Evolutionary conservation across 768 basidiomycete genomes (phyloP), one percentile per base, ranked within the genome.

Genomic region (Podaxis pistillaris): DNA sequence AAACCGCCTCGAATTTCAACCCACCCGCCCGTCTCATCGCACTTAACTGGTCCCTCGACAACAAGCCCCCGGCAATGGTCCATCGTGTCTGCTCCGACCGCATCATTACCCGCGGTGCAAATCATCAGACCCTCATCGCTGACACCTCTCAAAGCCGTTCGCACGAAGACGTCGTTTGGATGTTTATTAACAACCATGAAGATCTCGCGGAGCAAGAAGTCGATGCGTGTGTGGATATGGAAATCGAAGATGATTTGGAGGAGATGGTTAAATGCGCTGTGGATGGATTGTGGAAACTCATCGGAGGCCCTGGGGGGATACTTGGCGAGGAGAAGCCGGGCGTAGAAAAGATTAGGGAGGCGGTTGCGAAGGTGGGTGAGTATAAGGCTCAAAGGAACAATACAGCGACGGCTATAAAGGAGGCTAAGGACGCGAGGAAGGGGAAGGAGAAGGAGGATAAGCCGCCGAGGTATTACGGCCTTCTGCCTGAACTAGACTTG

Each of bases 101-200:
- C 22, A 81, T 99, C 58, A 68, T 83, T 4, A 63, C 66, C 15
- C 89, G 97, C 4, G 97, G 96, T 0, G 83, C 86, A 3, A 91
- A 90, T 65, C 97, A 99, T 76, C 91, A 98, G 71, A 83, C 85
- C 0, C 83, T 99, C 0, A 85, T 82, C 40, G 86, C 88, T 0
- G 86, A 88, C 65, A 56, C 58, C 4, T 71, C 69, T 9, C 60
- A 71, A 15, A 71, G 74, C 17, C 83, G 81, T 59, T 68, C 74
- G 28, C 92, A 98, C 73, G 95, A 97, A 73, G 79, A 84, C 4
- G 84, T 96, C 19, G 73, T 98, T n/a, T 87, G 88, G 86, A 80
- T 78, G 74, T 98, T 99, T 76, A 75, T 98, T 58, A 77, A 75
- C 26, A 65, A 75, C n/a, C 72, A 78, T 0, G 85, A 95, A 65